Conservation (phyloP, 805 yeast genomes). For the Yarrowia osloensis region DNA sequence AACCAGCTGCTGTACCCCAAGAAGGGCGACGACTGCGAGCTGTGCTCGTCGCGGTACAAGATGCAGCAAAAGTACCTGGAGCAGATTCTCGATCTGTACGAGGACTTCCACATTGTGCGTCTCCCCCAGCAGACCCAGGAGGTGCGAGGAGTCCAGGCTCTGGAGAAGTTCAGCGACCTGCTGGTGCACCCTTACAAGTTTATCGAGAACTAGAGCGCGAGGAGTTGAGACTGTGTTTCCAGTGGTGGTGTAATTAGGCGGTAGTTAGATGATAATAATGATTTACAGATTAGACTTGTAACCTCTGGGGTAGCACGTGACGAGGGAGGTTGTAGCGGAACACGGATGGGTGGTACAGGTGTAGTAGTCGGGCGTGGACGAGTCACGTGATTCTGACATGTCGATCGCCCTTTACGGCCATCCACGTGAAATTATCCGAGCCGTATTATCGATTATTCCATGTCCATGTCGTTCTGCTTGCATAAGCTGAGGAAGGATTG, state of each 20-base stretch:
- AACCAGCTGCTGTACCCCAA: constrained; percentile 91
- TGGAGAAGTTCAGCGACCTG: constrained; percentile 80
- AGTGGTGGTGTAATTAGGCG: neutral
- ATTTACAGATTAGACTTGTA: constrained; percentile 10
- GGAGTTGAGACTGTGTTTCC: neutral
- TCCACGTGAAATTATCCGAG: too few species aligned
- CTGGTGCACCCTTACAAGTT: constrained; percentile 74
- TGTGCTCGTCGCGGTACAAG: constrained; percentile 90
- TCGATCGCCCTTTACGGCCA: neutral
- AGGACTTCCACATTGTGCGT: constrained; percentile 93
- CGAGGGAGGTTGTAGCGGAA: too few species aligned
- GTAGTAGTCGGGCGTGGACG: too few species aligned
- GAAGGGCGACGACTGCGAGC: constrained; percentile 67
- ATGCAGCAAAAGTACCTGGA: constrained; percentile 94
- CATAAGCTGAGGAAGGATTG: neutral
- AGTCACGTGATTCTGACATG: too few species aligned
- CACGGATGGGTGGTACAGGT: neutral
- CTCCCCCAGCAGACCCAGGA: constrained; percentile 95
- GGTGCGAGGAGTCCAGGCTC: constrained; percentile 87
- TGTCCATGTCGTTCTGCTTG: neutral
- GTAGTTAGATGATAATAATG: neutral
- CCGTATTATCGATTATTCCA: neutral
- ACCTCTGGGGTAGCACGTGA: constrained; percentile 20
- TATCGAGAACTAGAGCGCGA: neutral
- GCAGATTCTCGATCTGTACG: constrained; percentile 94